Conservation (phyloP, 768 basidiomycete genomes). For the Tylopilus plumbeoviolaceoides region DNA sequence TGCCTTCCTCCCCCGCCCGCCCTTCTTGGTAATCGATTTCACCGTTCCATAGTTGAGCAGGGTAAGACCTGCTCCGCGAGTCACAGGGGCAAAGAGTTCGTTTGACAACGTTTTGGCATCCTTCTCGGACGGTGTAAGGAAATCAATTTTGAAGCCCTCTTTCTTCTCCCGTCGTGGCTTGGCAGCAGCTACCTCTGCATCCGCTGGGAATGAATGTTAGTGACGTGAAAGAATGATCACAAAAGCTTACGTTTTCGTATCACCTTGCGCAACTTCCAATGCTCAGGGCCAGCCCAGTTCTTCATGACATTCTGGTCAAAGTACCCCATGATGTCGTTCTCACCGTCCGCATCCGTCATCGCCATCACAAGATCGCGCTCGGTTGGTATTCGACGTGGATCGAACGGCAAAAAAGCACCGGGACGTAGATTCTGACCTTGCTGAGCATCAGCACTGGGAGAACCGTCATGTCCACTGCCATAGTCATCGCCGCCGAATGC, state of each 20-base stretch:
- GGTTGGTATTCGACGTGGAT: conserved; percentile 73
- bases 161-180: conserved; percentile 69
- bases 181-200: conserved; percentile 47
- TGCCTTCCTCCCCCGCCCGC: conserved; percentile 44
- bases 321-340: conserved; percentile 69
- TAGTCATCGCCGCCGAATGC: conserved; percentile 43
- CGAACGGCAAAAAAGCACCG: conserved; percentile 71
- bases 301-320: conserved; percentile 84
- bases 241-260: conserved; percentile 63
- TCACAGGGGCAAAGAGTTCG: conserved; percentile 74
- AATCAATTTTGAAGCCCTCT: conserved; percentile 81
- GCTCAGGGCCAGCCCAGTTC: conserved; percentile 99
- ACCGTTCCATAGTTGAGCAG: conserved; percentile 49
- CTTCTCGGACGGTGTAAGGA: conserved; percentile 56
- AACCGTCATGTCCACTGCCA: conserved; percentile 37
- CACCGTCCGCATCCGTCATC: conserved; percentile 67
- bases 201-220: conserved; percentile 31
- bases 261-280: conserved; percentile 92
- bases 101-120: conserved; percentile 58
- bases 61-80: conserved; percentile 66
- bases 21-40: conserved; percentile 27
- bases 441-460: conserved; percentile 41
- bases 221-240: not conserved
- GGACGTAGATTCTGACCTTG: conserved; percentile 35
- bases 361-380: conserved; percentile 83